Base-by-base conservation (phyloP, 176 grass and related monocot species). In the Thalia dealbata region DNA sequence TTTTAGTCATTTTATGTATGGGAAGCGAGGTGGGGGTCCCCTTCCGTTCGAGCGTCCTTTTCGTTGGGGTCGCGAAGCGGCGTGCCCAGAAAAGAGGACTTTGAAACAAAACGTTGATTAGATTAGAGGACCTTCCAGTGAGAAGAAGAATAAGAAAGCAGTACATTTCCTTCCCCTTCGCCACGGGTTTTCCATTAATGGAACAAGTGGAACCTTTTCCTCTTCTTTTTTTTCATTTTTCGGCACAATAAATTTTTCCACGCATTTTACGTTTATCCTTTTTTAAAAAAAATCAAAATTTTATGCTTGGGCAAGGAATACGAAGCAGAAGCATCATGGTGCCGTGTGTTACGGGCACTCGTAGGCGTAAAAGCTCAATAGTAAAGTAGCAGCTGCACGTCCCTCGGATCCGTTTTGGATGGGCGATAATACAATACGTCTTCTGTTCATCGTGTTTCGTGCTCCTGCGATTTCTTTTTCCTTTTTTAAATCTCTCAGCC, bases 321-420 rank as follows among this genome's bases (percentile, higher is more conserved):
- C 8, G 19, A 58, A 13, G 51, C 18, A 13, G 51, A 19, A 48
- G 45, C 54, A 58, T 58, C 0, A 58, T 4, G 19, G 14, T 58
- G 54, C 54, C 54, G 16, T 58, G 6, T 58, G 54, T n/a, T 58
- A 22, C 1, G 25, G 25, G 61, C 27, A 13, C 61, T 63, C 25
- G n/a, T n/a, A 1, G 54, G 54, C 54, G 0, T 2, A 52, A 52
- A 18, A 1, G 3, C 7, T 52, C 14, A 58, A n/a, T 58, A 58
- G 54, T 58, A 63, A 28, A 63, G 25, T 12, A 29, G 14, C 29
- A 29, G 14, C 25, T 14, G 10, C 25, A 14, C 14, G 61, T 63
- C 61, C 61, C 61, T 63, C 61, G 61, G 61, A 63, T 63, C 61
- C 61, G 25, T 63, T 63, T 63, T 63, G 26, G 25, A 63, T 8